These are phyloP conservation scores for Wickerhamomyces mucosus DNA, from an alignment of 805 yeast genomes.

Conservation along the genomic window DNA sequence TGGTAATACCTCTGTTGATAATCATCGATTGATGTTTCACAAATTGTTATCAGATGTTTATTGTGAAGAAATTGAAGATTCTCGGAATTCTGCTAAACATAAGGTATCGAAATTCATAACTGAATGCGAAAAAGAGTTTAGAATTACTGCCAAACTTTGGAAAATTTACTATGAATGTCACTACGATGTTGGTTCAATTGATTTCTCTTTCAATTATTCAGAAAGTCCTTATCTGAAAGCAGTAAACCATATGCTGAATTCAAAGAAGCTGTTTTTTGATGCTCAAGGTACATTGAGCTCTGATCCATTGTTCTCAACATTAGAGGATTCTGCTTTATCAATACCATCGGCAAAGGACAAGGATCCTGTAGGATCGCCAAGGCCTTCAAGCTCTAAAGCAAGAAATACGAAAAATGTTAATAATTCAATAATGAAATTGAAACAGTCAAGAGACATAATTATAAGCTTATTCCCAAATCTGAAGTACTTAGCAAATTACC, in stretches of 20 bases:
- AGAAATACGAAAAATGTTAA: constrained; percentile 16
- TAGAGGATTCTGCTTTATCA: constrained; percentile 41
- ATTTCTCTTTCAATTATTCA: constrained; percentile 7
- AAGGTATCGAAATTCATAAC: constrained; percentile 11
- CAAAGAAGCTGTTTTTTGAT: constrained; percentile 21
- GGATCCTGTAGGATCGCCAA: constrained; percentile 11
- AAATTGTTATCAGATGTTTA: constrained; percentile 13
- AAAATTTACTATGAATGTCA: constrained; percentile 14
- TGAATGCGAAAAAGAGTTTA: constrained; percentile 13
- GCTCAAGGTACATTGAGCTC: constrained; percentile 24
- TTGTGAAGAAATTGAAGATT: constrained; percentile 1
- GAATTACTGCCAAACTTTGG: constrained; percentile 11
- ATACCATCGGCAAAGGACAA: constrained; percentile 21
- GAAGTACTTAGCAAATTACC: constrained; percentile 18
- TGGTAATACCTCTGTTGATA: constrained; percentile 9
- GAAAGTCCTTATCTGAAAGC: constrained; percentile 15
- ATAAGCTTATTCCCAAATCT: constrained; percentile 11
- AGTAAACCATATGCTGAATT: constrained; percentile 21
- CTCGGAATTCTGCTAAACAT: constrained; percentile 2
- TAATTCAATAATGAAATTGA: constrained; percentile 14
- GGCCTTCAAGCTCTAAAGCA: constrained; percentile 8
- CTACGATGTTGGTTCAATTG: constrained; percentile 13
- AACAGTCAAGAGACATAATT: constrained; percentile 14
- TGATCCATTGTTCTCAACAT: constrained; percentile 40
- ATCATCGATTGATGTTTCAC: constrained; percentile 16